Conservation (phyloP, 2,329 filamentous ascomycete species). For the Sporothrix inflata region DNA sequence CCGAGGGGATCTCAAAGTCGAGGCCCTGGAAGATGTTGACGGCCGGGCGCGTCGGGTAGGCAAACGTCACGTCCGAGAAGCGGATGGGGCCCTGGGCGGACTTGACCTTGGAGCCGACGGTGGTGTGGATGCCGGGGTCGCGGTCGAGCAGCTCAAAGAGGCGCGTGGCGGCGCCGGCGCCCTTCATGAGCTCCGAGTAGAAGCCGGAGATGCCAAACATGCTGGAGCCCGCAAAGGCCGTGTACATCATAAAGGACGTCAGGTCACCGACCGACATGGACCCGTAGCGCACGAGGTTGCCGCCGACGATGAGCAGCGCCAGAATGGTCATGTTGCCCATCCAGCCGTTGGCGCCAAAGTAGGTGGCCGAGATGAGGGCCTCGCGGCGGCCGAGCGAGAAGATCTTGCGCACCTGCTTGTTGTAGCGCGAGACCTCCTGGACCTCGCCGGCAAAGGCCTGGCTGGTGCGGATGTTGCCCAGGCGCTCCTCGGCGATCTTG, state of each 20-base stretch:
- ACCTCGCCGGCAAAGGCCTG: slow-evolving; percentile 95
- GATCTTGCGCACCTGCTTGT: slow-evolving; percentile 87
- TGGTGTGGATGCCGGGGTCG: slow-evolving; percentile 82
- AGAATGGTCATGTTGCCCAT: slow-evolving; percentile 97
- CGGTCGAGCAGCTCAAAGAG: slow-evolving; percentile 96
- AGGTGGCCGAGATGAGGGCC: slow-evolving; percentile 84
- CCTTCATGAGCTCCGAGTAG: slow-evolving; percentile 99
- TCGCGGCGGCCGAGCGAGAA: slow-evolving; percentile 87
- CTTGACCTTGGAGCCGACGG: slow-evolving; percentile 74
- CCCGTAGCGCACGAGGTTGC: slow-evolving; percentile 84
- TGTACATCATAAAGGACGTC: slow-evolving; percentile 98
- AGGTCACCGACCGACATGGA: slow-evolving; percentile 88
- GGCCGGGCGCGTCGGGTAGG: slow-evolving; percentile 90
- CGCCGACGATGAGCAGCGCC: slow-evolving; percentile 85
- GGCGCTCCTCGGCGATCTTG: slow-evolving; percentile 96
- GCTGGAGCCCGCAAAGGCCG: slow-evolving; percentile 80
- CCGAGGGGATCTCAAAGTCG: slow-evolving; percentile 87
- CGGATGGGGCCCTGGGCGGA: slow-evolving; percentile 88
- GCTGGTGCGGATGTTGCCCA: slow-evolving; percentile 94
- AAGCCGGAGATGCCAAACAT: slow-evolving; percentile 94
- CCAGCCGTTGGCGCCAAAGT: slow-evolving; percentile 85
- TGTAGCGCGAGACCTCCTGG: slow-evolving; percentile 88
- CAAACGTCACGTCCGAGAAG: slow-evolving; percentile 84
- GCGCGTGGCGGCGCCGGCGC: slow-evolving; percentile 92
- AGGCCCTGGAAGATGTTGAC: slow-evolving; percentile 89